Evolutionary conservation across 331 rosid species (phyloP).

Genomic region (Telfairia occidentalis): DNA sequence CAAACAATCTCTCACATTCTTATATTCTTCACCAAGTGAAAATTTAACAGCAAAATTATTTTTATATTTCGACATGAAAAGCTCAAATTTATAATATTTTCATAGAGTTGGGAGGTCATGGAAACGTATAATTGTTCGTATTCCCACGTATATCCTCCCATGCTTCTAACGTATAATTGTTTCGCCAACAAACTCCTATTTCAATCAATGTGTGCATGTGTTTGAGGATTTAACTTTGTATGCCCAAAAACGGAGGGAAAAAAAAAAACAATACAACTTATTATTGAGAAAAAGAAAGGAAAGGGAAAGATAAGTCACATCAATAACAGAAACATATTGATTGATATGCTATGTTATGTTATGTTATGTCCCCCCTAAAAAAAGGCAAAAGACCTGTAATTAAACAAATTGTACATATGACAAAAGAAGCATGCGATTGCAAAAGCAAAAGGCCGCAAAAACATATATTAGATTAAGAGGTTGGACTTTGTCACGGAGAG

Average conservation of each 20-base stretch:
- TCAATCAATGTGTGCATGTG: not conserved
- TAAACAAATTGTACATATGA: not conserved
- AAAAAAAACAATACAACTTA: not conserved
- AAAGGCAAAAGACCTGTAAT: not conserved
- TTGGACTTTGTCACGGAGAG: not conserved
- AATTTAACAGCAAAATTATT: no score
- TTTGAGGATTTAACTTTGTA: not conserved
- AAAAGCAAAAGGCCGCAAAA: not conserved
- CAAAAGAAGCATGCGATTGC: not conserved
- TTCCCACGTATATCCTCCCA: no score
- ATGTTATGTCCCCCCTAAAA: not conserved
- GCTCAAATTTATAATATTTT: not conserved
- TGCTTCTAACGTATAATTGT: no score
- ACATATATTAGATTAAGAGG: no score
- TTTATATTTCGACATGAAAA: not conserved
- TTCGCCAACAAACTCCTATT: no score
- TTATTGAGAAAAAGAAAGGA: not conserved
- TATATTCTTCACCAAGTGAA: not conserved
- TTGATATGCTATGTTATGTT: not conserved
- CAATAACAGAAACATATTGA: not conserved
- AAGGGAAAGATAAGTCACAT: not conserved
- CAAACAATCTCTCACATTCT: not conserved
- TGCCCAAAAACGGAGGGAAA: not conserved
- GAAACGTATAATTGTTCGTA: no score
- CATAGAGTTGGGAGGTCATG: not conserved